Conservation (phyloP, 2,329 filamentous ascomycete genomes). For the Diaporthe caulivora region DNA sequence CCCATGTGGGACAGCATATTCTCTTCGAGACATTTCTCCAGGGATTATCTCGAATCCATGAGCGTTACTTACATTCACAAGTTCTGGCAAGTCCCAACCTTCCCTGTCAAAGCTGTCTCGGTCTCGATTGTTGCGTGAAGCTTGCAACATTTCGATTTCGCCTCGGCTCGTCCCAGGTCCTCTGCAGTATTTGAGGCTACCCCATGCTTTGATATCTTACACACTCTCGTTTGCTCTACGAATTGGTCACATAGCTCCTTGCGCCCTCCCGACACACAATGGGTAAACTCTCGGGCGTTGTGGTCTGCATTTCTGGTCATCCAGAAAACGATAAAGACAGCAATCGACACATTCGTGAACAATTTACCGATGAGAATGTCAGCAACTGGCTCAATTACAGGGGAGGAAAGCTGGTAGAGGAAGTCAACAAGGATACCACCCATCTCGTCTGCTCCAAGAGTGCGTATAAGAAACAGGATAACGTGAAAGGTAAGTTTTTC, state of each 20-base stretch:
- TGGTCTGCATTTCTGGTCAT: slow-evolving; percentile 70
- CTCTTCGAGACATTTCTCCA: not conserved
- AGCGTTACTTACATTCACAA: not conserved
- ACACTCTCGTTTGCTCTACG: not conserved
- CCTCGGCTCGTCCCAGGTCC: not conserved
- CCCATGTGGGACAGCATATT: not conserved
- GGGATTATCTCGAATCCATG: not conserved
- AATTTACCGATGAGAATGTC: slow-evolving; percentile 67
- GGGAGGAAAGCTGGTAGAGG: slow-evolving; percentile 68
- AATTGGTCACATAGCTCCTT: slow-evolving; percentile 39
- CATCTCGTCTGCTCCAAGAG: slow-evolving; percentile 78
- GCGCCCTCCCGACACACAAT: not conserved
- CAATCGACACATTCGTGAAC: slow-evolving; percentile 42
- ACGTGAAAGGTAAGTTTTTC: slow-evolving; percentile 50
- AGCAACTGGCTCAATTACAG: slow-evolving; percentile 74
- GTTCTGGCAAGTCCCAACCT: not conserved
- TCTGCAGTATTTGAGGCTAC: not conserved
- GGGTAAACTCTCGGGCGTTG: slow-evolving; percentile 60
- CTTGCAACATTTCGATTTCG: not conserved
- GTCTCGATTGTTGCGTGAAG: not conserved
- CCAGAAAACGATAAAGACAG: slow-evolving; percentile 54
- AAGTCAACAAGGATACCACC: slow-evolving; percentile 70
- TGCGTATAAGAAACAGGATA: slow-evolving; percentile 64
- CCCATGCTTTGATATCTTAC: not conserved
- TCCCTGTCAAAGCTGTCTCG: not conserved